Conservation (phyloP, 2,329 filamentous ascomycete species). For the Colletotrichum shisoi region DNA sequence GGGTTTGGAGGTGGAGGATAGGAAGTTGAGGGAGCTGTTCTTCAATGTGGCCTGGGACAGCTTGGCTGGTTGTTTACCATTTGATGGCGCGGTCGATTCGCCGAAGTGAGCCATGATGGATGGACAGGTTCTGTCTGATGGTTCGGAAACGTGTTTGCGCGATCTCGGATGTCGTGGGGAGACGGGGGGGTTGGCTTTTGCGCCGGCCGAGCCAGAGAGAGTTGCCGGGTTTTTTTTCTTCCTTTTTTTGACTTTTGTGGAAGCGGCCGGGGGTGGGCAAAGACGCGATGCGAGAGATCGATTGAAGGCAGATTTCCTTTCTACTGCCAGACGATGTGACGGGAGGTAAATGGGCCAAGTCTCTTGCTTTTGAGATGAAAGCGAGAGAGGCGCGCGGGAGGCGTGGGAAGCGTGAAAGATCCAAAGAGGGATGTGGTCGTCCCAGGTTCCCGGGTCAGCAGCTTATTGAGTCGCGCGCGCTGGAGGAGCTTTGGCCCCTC, state of each 20-base stretch:
- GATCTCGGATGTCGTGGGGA: conserved; percentile 16
- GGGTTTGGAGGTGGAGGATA: conserved; percentile 28
- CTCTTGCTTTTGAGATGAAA: conserved; percentile 4
- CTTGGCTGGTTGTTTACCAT: conserved; percentile 19
- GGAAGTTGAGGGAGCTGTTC: conserved; percentile 28
- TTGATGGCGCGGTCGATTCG: conserved; percentile 18
- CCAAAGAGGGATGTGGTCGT: background rate
- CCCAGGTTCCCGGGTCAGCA: background rate
- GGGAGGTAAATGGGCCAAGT: conserved; percentile 1
- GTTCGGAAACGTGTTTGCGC: conserved; percentile 10
- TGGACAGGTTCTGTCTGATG: background rate
- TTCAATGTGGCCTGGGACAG: conserved; percentile 21
- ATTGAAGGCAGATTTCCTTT: conserved; percentile 2
- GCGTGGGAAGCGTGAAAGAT: conserved; percentile 1
- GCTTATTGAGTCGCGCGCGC: conserved; percentile 19
- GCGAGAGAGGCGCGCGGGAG: background rate
- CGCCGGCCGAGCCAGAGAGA: background rate
- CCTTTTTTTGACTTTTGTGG: background rate
- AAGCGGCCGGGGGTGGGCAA: too few species aligned
- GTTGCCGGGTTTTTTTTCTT: background rate
- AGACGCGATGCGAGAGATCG: background rate
- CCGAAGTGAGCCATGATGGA: conserved; percentile 21
- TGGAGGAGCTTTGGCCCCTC: conserved; percentile 32
- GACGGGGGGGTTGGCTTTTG: background rate
- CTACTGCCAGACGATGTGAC: background rate